A percentile compares a stretch with the other conserved stretches of the same genome.
Conservation (phyloP, 2,329 filamentous ascomycete genomes). For the Cytospora chrysosperma region DNA sequence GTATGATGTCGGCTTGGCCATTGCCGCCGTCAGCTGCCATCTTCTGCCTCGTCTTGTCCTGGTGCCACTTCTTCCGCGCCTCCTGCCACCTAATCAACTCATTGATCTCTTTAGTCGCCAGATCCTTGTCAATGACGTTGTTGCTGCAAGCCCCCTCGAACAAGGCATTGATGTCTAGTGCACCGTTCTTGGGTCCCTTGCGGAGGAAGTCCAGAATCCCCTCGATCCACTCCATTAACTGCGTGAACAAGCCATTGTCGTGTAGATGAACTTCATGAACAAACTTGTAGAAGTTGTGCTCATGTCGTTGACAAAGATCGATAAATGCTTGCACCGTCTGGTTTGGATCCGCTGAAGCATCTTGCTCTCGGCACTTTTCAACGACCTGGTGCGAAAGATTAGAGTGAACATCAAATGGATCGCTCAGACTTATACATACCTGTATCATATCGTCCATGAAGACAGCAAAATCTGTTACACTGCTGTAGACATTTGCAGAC, state of each 20-base stretch:
- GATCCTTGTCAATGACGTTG: conserved; percentile 66
- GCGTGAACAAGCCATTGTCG: conserved; percentile 93
- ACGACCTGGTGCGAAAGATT: conserved; percentile 48
- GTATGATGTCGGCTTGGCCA: conserved; percentile 47
- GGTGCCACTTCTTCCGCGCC: conserved; percentile 94
- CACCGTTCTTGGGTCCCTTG: conserved; percentile 80
- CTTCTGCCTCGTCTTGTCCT: conserved; percentile 96
- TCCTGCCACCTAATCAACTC: conserved; percentile 90
- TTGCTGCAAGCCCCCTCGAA: conserved; percentile 76
- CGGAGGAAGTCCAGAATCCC: conserved; percentile 91
- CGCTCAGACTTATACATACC: conserved; percentile 43
- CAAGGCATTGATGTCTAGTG: conserved; percentile 89
- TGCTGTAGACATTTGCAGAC: conserved; percentile 96
- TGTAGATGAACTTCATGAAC: conserved; percentile 97
- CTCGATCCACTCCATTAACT: conserved; percentile 97
- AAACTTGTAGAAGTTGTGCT: conserved; percentile 98
- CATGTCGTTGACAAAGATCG: conserved; percentile 89
- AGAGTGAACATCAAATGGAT: background rate
- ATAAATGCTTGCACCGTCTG: conserved; percentile 98
- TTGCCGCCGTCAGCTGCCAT: conserved; percentile 82
- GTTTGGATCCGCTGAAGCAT: conserved; percentile 92
- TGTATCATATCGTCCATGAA: conserved; percentile 93
- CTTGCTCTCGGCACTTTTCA: conserved; percentile 65
- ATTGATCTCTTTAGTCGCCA: conserved; percentile 78
- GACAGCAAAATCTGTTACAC: conserved; percentile 90